A percentile compares a stretch with the other conserved stretches of the same genome.
These are phyloP conservation scores for Ogataea pilisensis DNA, from an alignment of 805 yeast genomes.

Conservation along the genomic window DNA sequence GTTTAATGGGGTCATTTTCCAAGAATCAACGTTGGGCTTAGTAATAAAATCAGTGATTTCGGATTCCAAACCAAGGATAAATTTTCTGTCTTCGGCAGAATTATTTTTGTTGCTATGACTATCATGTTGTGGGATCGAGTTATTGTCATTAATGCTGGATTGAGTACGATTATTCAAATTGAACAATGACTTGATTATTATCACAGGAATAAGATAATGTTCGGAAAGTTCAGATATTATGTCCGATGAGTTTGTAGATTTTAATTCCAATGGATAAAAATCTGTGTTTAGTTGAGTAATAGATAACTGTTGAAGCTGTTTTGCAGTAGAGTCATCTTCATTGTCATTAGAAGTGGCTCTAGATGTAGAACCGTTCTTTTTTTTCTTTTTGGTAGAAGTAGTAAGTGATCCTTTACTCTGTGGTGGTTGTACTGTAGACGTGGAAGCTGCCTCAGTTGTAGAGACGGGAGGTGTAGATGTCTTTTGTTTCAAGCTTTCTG, in stretches of 20 bases:
- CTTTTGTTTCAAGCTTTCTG: too few relatives aligned
- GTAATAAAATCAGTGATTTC: slow-evolving; percentile 43
- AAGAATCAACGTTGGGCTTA: slow-evolving; percentile 35
- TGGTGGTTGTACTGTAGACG: too few relatives aligned
- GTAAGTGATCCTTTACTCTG: too few relatives aligned
- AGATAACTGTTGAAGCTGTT: neutral
- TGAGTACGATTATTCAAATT: slow-evolving; percentile 16
- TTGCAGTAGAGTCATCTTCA: neutral
- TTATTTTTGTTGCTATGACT: slow-evolving; percentile 17
- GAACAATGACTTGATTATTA: slow-evolving; percentile 28
- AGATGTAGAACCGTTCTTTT: neutral
- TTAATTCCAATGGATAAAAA: slow-evolving; percentile 16
- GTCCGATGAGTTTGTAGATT: slow-evolving; percentile 10
- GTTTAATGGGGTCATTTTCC: slow-evolving; percentile 53
- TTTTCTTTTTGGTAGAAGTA: neutral
- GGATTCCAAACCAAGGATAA: slow-evolving; percentile 46
- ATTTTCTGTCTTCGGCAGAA: slow-evolving; percentile 38
- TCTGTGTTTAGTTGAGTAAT: slow-evolving; percentile 2
- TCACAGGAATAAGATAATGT: slow-evolving; percentile 26
- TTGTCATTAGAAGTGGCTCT: neutral
- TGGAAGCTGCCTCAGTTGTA: too few relatives aligned
- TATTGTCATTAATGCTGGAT: neutral
- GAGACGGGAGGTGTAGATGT: too few relatives aligned
- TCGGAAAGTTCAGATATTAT: slow-evolving; percentile 20
- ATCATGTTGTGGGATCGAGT: too few relatives aligned